phyloP scores from a whole-genome alignment of 768 basidiomycete genomes.

The Rhizopogon rudus region DNA sequence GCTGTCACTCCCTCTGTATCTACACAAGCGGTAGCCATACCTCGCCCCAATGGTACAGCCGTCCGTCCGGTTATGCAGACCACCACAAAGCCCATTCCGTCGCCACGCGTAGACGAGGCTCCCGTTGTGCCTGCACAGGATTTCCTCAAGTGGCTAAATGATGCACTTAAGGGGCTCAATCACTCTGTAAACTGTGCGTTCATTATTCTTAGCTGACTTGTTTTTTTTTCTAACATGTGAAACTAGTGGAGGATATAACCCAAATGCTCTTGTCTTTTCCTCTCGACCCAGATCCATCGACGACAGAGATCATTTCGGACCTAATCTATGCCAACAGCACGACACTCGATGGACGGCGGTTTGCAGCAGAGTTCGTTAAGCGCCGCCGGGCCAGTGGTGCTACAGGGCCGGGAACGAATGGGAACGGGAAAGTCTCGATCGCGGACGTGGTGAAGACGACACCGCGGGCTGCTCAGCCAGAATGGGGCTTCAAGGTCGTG shows the following conservation, averaged over 20 bases:
- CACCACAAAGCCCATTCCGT: conserved; percentile 23
- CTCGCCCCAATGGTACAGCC: conserved; percentile 34
- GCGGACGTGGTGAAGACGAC: conserved; percentile 89
- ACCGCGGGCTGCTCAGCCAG: conserved; percentile 68
- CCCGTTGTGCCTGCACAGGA: conserved; percentile 75
- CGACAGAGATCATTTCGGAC: conserved; percentile 90
- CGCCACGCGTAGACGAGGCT: conserved; percentile 54
- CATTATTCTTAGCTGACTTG: background rate
- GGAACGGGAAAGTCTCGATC: conserved; percentile 60
- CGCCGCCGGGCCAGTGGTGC: conserved; percentile 81
- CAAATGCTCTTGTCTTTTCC: conserved; percentile 95
- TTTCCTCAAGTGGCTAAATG: conserved; percentile 88
- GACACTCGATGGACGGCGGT: conserved; percentile 91
- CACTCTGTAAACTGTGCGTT: conserved; percentile 49
- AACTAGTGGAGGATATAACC: conserved; percentile 89
- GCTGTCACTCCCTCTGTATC: conserved; percentile 26
- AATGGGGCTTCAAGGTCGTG: conserved; percentile 92
- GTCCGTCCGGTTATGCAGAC: conserved; percentile 33
- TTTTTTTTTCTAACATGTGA: background rate
- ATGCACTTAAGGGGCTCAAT: conserved; percentile 73
- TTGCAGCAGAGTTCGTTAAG: conserved; percentile 86
- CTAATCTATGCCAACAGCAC: conserved; percentile 92
- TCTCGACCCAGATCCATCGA: conserved; percentile 77
- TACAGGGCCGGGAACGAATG: conserved; percentile 24
- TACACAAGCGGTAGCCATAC: conserved; percentile 23